Conservation (phyloP, 805 yeast genomes). For the Candida nanaspora region DNA sequence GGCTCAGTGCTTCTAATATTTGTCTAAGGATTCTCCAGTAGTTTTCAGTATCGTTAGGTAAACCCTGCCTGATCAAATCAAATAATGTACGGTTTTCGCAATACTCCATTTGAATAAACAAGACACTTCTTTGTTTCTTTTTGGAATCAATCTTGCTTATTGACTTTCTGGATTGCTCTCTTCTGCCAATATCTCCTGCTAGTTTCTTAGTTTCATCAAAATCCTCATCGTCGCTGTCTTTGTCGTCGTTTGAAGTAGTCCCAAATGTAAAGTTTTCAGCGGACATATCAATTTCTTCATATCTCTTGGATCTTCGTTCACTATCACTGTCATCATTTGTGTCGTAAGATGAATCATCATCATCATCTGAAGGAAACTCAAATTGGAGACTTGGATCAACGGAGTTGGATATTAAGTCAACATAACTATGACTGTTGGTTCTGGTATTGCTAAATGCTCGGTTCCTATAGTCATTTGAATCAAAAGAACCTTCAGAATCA, state of each 20-base stretch:
- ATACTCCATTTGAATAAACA: constrained; percentile 97
- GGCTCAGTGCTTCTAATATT: constrained; percentile 79
- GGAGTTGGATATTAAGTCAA: constrained; percentile 68
- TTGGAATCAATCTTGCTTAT: constrained; percentile 2
- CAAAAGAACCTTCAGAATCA: constrained; percentile 13
- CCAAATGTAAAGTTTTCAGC: constrained; percentile 22
- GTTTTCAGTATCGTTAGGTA: constrained; percentile 63
- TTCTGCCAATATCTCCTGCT: background rate
- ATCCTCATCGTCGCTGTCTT: constrained; percentile 2
- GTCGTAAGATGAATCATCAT: constrained; percentile 10
- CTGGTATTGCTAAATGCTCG: constrained; percentile 14
- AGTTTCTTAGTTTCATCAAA: constrained; percentile 1
- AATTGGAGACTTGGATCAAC: constrained; percentile 51
- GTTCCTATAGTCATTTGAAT: background rate
- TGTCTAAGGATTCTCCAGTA: constrained; percentile 90
- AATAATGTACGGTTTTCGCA: constrained; percentile 89
- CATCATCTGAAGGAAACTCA: constrained; percentile 37
- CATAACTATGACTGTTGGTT: constrained; percentile 29
- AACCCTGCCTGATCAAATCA: constrained; percentile 74
- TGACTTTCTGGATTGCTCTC: constrained; percentile 1
- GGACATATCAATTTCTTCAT: constrained; percentile 15
- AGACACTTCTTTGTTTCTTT: constrained; percentile 47
- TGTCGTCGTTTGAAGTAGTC: constrained; percentile 7
- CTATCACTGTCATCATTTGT: constrained; percentile 16
- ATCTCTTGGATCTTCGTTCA: constrained; percentile 18